Evolutionary conservation across 1,139 yeast genomes (phyloP).

Genomic region (Protomyces arabidopsidicola): DNA sequence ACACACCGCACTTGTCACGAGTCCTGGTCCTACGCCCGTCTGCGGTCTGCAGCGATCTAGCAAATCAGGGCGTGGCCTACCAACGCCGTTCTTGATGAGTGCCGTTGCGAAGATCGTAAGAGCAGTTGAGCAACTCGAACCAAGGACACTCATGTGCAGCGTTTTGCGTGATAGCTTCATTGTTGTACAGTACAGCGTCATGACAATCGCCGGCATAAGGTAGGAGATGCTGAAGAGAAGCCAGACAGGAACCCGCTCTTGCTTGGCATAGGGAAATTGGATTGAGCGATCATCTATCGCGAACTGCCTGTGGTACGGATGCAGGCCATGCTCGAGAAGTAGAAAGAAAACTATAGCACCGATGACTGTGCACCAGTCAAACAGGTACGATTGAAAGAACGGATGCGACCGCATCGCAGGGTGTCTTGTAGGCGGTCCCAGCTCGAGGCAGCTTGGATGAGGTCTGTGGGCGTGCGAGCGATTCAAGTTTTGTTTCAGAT

Average conservation of each 20-base stretch:
- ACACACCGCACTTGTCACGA: conserved; percentile 47
- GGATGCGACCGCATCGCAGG: conserved; percentile 2
- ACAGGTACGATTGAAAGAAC: neutral
- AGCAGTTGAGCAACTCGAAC: conserved; percentile 49
- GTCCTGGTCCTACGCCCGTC: conserved; percentile 33
- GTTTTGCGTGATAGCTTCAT: conserved; percentile 39
- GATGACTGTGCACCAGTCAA: conserved; percentile 21
- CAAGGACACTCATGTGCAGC: conserved; percentile 53
- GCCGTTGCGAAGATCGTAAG: conserved; percentile 52
- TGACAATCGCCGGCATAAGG: conserved; percentile 44
- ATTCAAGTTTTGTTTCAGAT: neutral
- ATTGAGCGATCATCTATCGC: conserved; percentile 53
- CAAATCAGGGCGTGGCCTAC: conserved; percentile 76
- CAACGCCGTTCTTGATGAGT: conserved; percentile 64
- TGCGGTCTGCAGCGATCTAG: conserved; percentile 63
- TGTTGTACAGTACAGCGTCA: conserved; percentile 42
- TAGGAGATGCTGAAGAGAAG: conserved; percentile 43
- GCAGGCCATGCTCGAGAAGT: conserved; percentile 26
- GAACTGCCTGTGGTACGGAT: conserved; percentile 47
- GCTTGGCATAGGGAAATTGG: conserved; percentile 67
- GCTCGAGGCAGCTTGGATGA: no score
- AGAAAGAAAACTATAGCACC: conserved; percentile 17
- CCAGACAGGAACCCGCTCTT: conserved; percentile 54
- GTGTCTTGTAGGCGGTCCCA: neutral
- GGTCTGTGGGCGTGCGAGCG: no score